Conservation (phyloP, 1,139 yeast genomes). For the Hyphopichia buzzinii region DNA sequence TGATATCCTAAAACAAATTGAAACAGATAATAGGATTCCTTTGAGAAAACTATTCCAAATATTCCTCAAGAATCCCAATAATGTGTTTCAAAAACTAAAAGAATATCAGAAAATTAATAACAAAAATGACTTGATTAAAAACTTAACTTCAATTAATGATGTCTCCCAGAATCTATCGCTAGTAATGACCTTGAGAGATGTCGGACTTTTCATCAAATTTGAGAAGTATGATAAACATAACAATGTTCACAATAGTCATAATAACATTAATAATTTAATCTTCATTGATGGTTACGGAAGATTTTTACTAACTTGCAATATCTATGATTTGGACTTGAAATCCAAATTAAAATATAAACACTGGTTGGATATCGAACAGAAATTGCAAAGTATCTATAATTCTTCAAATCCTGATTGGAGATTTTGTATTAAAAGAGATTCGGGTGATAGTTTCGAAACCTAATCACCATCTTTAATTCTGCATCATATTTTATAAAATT, state of each 20-base stretch:
- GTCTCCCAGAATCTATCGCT: constrained; percentile 44
- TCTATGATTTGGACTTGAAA: constrained; percentile 47
- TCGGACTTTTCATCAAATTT: constrained; percentile 48
- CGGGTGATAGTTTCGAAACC: constrained; percentile 3
- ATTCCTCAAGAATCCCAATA: constrained; percentile 29
- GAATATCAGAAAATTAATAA: constrained; percentile 35
- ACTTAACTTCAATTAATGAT: constrained; percentile 35
- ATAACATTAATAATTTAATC: constrained; percentile 32
- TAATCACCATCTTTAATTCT: constrained; percentile 2
- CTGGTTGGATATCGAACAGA: constrained; percentile 40
- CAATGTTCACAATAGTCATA: constrained; percentile 33
- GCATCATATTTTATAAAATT: neutral
- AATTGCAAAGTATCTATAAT: constrained; percentile 34
- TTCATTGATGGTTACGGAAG: constrained; percentile 24
- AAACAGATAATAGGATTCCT: constrained; percentile 26
- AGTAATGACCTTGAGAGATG: constrained; percentile 57
- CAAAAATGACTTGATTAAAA: constrained; percentile 33
- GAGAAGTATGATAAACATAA: constrained; percentile 31
- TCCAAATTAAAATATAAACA: constrained; percentile 39
- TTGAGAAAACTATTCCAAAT: constrained; percentile 24
- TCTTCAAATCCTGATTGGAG: constrained; percentile 39
- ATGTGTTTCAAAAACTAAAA: constrained; percentile 39
- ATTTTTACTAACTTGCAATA: constrained; percentile 35
- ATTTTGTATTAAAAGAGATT: constrained; percentile 19
- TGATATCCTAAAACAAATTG: constrained; percentile 16